phyloP scores from a whole-genome alignment of 2,329 filamentous ascomycete genomes.

The Stachybotrys chlorohalonatus region DNA sequence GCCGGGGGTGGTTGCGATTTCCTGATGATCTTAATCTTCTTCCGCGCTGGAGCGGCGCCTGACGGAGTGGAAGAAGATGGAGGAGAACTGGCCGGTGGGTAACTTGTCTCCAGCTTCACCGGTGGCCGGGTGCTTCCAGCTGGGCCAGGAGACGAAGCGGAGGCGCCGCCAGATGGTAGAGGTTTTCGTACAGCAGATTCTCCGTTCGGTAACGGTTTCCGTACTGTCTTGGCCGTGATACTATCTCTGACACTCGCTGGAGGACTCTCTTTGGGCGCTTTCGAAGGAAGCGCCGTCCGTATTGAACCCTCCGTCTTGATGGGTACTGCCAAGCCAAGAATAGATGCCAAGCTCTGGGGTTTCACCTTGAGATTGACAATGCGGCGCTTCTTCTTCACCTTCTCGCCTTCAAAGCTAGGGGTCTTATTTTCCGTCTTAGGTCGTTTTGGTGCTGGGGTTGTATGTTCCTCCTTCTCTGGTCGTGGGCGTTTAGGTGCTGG shows the following conservation, averaged over 20 bases:
- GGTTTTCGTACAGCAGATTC: slow-evolving; percentile 18
- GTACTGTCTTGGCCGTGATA: slow-evolving; percentile 22
- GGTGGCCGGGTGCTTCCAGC: slow-evolving; percentile 17
- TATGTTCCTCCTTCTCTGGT: slow-evolving; percentile 25
- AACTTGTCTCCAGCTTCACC: slow-evolving; percentile 9
- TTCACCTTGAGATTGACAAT: slow-evolving; percentile 29
- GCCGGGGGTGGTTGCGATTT: slow-evolving; percentile 18
- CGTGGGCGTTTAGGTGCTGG: slow-evolving; percentile 24
- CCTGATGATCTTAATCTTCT: slow-evolving; percentile 28
- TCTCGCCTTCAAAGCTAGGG: slow-evolving; percentile 10
- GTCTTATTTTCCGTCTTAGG: slow-evolving; percentile 23
- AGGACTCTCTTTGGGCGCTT: slow-evolving; percentile 14
- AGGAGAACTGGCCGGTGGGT: slow-evolving; percentile 6
- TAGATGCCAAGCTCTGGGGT: slow-evolving; percentile 22
- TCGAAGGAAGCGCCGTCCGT: slow-evolving; percentile 24
- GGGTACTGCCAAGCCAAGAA: slow-evolving; percentile 16
- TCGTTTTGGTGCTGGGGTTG: slow-evolving; percentile 26
- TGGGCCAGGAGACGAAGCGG: slow-evolving; percentile 11
- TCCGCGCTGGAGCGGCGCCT: slow-evolving; percentile 12
- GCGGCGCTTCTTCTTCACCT: slow-evolving; percentile 17
- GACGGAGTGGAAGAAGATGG: slow-evolving; percentile 13
- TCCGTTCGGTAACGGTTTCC: slow-evolving; percentile 25
- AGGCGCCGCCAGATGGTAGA: slow-evolving; percentile 16
- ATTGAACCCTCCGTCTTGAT: slow-evolving; percentile 10
- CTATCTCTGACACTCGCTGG: slow-evolving; percentile 15